A percentile compares a stretch with the other conserved stretches of the same genome.
Conservation (phyloP, 768 basidiomycete genomes). For the Leccinum ochraceum region DNA sequence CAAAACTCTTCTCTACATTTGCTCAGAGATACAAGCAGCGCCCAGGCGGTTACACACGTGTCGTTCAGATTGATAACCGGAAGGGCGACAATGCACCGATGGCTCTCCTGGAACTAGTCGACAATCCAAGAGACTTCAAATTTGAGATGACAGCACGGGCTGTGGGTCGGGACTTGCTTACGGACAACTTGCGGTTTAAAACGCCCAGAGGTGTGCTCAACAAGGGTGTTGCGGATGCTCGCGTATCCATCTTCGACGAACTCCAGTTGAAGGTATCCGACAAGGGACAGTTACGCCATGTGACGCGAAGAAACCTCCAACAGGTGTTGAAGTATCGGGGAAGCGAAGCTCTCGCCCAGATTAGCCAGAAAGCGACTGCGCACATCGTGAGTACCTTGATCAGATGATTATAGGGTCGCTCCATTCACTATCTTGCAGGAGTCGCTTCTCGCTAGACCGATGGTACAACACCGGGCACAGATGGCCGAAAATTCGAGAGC, state of each 20-base stretch:
- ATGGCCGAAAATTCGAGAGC: conserved; percentile 35
- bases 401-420: background rate
- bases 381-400: conserved; percentile 59
- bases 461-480: conserved; percentile 49
- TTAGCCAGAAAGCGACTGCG: conserved; percentile 57
- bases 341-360: conserved; percentile 42
- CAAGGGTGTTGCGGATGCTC: conserved; percentile 46
- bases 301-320: conserved; percentile 74
- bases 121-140: conserved; percentile 85
- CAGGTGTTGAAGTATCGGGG: conserved; percentile 68
- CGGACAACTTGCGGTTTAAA: conserved; percentile 49
- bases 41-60: conserved; percentile 93
- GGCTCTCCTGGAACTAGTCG: conserved; percentile 93
- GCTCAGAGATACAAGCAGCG: conserved; percentile 78
- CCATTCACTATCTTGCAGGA: conserved; percentile 45
- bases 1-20: conserved; percentile 83
- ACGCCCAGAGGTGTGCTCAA: conserved; percentile 51
- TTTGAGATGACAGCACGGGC: conserved; percentile 88
- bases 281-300: conserved; percentile 51
- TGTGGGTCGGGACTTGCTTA: conserved; percentile 80
- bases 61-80: conserved; percentile 89
- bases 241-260: conserved; percentile 52
- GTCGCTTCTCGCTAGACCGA: conserved; percentile 63
- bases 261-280: conserved; percentile 38
- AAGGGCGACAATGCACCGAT: conserved; percentile 91